Evolutionary conservation across 2,329 filamentous ascomycete genomes (phyloP).

Genomic region (Podosphaera leucotricha): DNA sequence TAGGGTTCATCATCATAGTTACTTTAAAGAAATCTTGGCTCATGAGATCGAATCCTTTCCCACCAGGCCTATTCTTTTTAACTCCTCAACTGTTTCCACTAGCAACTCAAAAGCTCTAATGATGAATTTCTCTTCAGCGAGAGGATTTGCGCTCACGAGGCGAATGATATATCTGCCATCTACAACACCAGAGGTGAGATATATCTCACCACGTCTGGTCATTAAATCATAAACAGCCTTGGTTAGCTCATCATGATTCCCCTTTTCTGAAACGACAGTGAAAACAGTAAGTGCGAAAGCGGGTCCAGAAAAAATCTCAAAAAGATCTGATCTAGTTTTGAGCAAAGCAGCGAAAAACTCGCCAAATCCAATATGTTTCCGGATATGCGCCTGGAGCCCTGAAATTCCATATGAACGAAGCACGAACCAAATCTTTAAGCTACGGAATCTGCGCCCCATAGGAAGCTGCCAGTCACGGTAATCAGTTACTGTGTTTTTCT

Average conservation of each 20-base stretch:
- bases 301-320: conserved; percentile 50
- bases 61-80: conserved; percentile 6
- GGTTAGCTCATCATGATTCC: conserved; percentile 31
- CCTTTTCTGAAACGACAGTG: conserved; percentile 26
- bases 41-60: neutral
- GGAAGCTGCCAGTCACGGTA: conserved; percentile 97
- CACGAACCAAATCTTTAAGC: conserved; percentile 90
- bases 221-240: conserved; percentile 53
- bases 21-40: too few species aligned
- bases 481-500: conserved; percentile 69
- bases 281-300: conserved; percentile 63
- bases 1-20: too few species aligned
- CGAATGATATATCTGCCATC: conserved; percentile 56
- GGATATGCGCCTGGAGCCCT: conserved; percentile 52
- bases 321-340: conserved; percentile 37
- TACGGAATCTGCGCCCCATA: conserved; percentile 66
- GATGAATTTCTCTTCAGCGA: conserved; percentile 50
- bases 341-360: conserved; percentile 43
- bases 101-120: conserved; percentile 51
- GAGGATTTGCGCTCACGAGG: conserved; percentile 49
- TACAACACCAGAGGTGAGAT: conserved; percentile 56
- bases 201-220: conserved; percentile 54
- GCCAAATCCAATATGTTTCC: conserved; percentile 43
- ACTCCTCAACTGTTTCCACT: conserved; percentile 20
- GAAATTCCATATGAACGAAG: conserved; percentile 57